Conservation (phyloP, 331 rosid genomes). For the Malus hybrid region DNA sequence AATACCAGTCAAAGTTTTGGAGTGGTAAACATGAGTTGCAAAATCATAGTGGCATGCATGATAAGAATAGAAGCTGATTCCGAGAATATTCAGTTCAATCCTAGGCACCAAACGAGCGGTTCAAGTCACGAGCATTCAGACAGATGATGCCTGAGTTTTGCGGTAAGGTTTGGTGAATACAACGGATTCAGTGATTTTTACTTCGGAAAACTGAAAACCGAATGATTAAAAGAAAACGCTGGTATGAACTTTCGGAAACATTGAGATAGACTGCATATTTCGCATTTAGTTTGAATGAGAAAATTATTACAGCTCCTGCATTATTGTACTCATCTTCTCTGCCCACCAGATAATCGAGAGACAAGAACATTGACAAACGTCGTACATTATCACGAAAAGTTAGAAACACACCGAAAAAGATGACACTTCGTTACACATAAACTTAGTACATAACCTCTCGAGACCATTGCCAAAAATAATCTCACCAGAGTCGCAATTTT, state of each 20-base stretch:
- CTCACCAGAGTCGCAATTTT: constrained; percentile 16
- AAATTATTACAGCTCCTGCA: not conserved
- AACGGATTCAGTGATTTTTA: not conserved
- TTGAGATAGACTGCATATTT: too few species aligned
- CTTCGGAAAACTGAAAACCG: not conserved
- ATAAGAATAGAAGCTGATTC: not conserved
- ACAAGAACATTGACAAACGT: too few species aligned
- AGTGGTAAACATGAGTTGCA: constrained; percentile 10
- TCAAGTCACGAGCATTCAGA: not conserved
- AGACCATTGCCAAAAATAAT: constrained; percentile 31
- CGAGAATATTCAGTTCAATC: not conserved
- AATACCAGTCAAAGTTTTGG: not conserved
- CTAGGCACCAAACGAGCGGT: not conserved
- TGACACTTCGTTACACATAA: constrained; percentile 16
- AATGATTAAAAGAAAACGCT: not conserved
- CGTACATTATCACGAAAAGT: not conserved
- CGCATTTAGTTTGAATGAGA: not conserved
- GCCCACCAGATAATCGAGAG: too few species aligned
- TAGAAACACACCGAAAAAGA: constrained; percentile 14
- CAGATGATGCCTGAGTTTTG: not conserved
- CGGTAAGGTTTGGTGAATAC: too few species aligned
- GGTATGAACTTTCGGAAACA: not conserved
- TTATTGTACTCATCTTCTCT: not conserved
- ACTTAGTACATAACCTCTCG: constrained; percentile 40
- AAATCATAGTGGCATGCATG: not conserved